Percentiles rank a stretch among this genome's conserved stretches.
phyloP scores from a whole-genome alignment of 495 filamentous ascomycete species.

The Podospora pseudocomata region DNA sequence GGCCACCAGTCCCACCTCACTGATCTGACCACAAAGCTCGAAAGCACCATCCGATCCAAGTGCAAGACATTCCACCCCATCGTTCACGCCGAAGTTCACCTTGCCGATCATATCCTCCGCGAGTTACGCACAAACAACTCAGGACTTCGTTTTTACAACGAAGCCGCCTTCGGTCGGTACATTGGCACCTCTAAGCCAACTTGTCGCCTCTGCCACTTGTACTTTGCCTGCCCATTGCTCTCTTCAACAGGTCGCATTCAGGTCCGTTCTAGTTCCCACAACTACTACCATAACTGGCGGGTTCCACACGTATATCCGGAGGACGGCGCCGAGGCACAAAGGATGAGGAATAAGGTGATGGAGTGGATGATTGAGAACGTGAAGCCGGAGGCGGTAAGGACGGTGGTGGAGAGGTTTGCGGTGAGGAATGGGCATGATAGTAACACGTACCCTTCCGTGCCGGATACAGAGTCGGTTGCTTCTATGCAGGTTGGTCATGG shows the following conservation, averaged over 20 bases:
- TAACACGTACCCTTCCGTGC: not conserved
- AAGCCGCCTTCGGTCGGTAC: constrained; percentile 27
- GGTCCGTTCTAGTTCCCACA: constrained; percentile 30
- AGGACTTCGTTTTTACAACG: constrained; percentile 24
- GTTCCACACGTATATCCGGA: constrained; percentile 21
- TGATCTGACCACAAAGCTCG: too few species aligned
- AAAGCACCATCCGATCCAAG: not conserved
- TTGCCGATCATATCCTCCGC: constrained; percentile 31
- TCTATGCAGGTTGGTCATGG: not conserved
- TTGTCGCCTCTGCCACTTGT: constrained; percentile 36
- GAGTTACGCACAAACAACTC: constrained; percentile 10
- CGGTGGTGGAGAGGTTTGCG: not conserved
- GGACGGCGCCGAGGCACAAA: not conserved
- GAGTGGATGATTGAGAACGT: constrained; percentile 18
- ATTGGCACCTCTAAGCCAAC: constrained; percentile 42
- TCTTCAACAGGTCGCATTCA: constrained; percentile 17
- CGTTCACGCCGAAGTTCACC: constrained; percentile 36
- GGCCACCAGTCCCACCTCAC: too few species aligned
- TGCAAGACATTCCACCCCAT: constrained; percentile 18
- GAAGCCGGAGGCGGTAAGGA: not conserved
- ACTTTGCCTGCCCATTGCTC: constrained; percentile 21
- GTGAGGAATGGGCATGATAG: not conserved
- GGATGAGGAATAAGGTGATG: constrained; percentile 11
- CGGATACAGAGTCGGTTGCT: not conserved
- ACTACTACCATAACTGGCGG: constrained; percentile 39